Evolutionary conservation across 306 rosid genomes (phyloP).

Genomic region (Gastrolobium bilobum): DNA sequence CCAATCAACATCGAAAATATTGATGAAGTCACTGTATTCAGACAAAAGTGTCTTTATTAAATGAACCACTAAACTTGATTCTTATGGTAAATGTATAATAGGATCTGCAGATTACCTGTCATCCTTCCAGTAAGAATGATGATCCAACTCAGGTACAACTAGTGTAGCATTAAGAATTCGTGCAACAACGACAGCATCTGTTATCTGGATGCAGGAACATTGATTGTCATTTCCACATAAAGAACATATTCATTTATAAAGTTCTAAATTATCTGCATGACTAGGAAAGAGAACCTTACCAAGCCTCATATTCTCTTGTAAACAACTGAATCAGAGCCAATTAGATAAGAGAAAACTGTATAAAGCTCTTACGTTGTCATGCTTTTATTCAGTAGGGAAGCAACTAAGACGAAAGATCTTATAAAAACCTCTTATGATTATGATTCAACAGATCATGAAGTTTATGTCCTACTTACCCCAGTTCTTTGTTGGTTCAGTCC

Average conservation of each 20-base stretch:
- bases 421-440: neutral
- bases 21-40: constrained; percentile 78
- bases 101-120: constrained; percentile 68
- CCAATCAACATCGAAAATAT: constrained; percentile 90
- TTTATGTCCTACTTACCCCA: constrained; percentile 71
- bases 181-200: constrained; percentile 97
- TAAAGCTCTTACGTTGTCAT: neutral
- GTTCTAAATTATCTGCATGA: neutral
- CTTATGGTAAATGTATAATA: constrained; percentile 24
- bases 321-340: constrained; percentile 19
- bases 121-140: constrained; percentile 94
- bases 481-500: constrained; percentile 98
- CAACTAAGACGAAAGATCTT: constrained; percentile 34
- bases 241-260: neutral
- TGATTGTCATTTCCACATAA: constrained; percentile 46
- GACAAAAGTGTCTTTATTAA: constrained; percentile 35
- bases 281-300: constrained; percentile 33
- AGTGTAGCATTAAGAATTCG: constrained; percentile 97
- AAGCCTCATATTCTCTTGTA: constrained; percentile 32
- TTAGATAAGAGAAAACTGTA: neutral
- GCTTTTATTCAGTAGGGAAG: constrained; percentile 5
- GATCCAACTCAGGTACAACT: constrained; percentile 98
- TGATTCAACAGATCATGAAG: constrained; percentile 29
- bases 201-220: constrained; percentile 73
- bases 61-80: constrained; percentile 38